Conservation (phyloP, 1,284 basidiomycete species). For the Ustilago cynodontis region DNA sequence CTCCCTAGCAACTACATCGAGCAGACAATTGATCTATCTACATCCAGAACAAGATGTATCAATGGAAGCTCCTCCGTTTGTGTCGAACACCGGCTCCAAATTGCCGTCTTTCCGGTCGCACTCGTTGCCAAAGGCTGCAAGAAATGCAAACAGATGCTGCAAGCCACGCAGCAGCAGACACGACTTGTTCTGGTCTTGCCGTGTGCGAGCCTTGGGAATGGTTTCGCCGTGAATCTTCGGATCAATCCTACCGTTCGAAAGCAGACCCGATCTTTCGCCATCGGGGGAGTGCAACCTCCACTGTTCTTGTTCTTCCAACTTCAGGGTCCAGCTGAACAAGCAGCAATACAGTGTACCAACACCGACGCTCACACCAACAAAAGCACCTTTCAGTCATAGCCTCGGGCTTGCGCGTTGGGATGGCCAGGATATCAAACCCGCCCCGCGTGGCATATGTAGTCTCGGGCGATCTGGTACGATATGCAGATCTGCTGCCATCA, state of each 20-base stretch:
- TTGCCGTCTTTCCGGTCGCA: not conserved
- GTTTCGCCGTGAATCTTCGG: not conserved
- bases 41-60: too few species aligned
- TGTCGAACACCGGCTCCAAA: not conserved
- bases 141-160: constrained; percentile 1
- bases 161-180: too few species aligned
- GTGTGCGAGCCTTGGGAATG: too few species aligned
- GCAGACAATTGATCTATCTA: too few species aligned
- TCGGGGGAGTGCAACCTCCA: not conserved
- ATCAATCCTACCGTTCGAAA: not conserved
- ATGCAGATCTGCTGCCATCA: constrained; percentile 80
- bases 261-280: not conserved
- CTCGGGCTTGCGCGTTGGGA: too few species aligned
- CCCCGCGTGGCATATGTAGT: constrained; percentile 73
- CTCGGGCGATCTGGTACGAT: constrained; percentile 76
- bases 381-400: not conserved
- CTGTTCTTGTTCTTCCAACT: not conserved
- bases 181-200: constrained; percentile 2
- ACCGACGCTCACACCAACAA: not conserved
- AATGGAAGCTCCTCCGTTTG: too few species aligned
- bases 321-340: constrained; percentile 7
- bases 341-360: too few species aligned
- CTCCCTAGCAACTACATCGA: too few species aligned
- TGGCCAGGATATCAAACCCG: too few species aligned
- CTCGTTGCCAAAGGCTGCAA: not conserved